Evolutionary conservation across 1,139 yeast species (phyloP).

Genomic region (Pichia inconspicua): DNA sequence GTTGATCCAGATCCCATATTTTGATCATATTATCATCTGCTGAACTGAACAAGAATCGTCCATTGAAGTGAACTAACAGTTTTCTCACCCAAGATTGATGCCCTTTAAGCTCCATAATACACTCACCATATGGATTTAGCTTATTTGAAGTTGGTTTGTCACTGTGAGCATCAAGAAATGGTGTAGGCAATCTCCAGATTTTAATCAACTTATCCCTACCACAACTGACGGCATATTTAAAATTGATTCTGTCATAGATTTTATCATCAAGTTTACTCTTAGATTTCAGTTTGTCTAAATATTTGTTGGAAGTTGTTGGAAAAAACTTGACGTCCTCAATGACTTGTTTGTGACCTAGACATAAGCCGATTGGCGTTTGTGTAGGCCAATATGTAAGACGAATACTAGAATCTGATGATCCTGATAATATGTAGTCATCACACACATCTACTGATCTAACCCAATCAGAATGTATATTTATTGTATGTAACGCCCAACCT

Average conservation of each 20-base stretch:
- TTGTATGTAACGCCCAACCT: conserved; percentile 61
- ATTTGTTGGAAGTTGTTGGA: conserved; percentile 44
- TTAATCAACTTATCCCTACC: conserved; percentile 74
- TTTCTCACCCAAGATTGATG: conserved; percentile 87
- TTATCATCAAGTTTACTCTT: conserved; percentile 10
- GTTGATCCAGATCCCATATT: conserved; percentile 65
- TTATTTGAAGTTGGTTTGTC: conserved; percentile 42
- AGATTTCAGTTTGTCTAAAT: conserved; percentile 38
- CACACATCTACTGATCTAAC: conserved; percentile 49
- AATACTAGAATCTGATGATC: conserved; percentile 75
- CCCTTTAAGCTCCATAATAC: conserved; percentile 45
- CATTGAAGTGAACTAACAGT: conserved; percentile 66
- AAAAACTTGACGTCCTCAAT: conserved; percentile 67
- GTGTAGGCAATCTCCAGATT: conserved; percentile 70
- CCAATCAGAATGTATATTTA: conserved; percentile 86
- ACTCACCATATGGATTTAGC: conserved; percentile 52
- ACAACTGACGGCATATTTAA: conserved; percentile 66
- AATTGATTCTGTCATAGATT: conserved; percentile 37
- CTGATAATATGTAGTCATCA: conserved; percentile 54
- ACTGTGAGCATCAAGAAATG: conserved; percentile 39
- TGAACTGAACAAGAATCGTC: conserved; percentile 60
- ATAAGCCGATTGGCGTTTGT: conserved; percentile 61
- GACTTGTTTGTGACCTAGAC: conserved; percentile 79
- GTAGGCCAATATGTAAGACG: conserved; percentile 55
- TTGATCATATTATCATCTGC: conserved; percentile 74